Base-by-base conservation (phyloP, 495 filamentous ascomycete species). In the Hypoxylon intermedium region DNA sequence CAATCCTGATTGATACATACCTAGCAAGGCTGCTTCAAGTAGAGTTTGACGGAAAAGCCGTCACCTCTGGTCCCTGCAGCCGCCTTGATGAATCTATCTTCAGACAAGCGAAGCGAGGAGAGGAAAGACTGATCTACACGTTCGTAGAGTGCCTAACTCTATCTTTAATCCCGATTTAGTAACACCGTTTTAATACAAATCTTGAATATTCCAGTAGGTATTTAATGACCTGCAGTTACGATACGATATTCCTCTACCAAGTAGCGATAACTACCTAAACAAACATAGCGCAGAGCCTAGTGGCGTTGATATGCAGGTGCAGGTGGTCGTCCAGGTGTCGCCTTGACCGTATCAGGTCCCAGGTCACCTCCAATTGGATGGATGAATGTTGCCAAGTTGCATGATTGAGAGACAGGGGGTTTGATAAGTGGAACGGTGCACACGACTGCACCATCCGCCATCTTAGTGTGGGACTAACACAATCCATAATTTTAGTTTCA, bases 301-400 rank as follows among this genome's bases (percentile, higher is more conserved):
- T 47, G n/a, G 41, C 36, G 31, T 23, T 30, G 13, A 23, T 49
- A 62, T 63, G 59, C 52, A 57, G 59, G 53, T 63, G 53, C 24
- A 60, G 23, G 53, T 49, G 18, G n/a, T 26, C 18, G 11, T 18
- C 9, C 40, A 26, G 11, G 33, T 43, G 40, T 11, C 45, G 28
- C 48, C 51, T 65, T 60, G 52, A 59, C 56, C 62, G 41, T 42
- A 65, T 65, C 41, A 49, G 56, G 56, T 60, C 52, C 40, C 16
- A 52, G 30, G 18, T 24, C 41, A 26, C 50, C 30, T 60, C 51
- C 52, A 57, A 65, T 65, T 60, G 56, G 56, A 50, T 46, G 61
- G 55, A 60, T 60, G 62, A 65, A 57, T 65, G 40, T 60, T 65
- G 62, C 62, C 62, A 65, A 65, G 62, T 65, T 60, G 62, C 62